Conservation (phyloP, 2,329 filamentous ascomycete species). For the Penicillium sp. region DNA sequence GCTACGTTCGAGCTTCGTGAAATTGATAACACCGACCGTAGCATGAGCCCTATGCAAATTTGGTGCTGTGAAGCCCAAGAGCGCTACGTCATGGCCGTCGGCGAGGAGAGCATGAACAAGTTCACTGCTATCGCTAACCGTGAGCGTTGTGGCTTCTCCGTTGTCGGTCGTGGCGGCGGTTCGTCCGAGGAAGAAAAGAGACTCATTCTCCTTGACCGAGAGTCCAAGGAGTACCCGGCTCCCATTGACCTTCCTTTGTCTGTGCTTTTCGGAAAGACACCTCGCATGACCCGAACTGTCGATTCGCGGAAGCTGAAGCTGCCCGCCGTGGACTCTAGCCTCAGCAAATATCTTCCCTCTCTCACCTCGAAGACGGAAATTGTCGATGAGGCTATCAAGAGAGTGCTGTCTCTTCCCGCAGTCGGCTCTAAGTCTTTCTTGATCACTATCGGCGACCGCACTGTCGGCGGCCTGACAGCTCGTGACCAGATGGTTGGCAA, state of each 20-base stretch:
- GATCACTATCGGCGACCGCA: conserved; percentile 93
- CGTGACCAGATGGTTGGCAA: conserved; percentile 95
- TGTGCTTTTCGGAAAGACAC: conserved; percentile 81
- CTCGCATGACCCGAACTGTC: conserved; percentile 75
- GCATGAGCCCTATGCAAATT: conserved; percentile 94
- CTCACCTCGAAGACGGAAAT: conserved; percentile 50
- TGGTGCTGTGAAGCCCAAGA: conserved; percentile 99
- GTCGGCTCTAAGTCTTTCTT: conserved; percentile 98
- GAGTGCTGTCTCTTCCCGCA: conserved; percentile 79
- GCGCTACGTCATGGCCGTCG: conserved; percentile 88
- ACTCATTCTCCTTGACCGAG: conserved; percentile 77
- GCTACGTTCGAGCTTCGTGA: conserved; percentile 93
- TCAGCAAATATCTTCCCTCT: conserved; percentile 66
- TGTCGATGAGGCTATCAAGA: conserved; percentile 69
- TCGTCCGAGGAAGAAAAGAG: conserved; percentile 66
- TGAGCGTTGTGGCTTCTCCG: conserved; percentile 88
- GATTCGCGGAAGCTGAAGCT: conserved; percentile 67
- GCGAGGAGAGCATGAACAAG: conserved; percentile 72
- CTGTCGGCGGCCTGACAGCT: conserved; percentile 82
- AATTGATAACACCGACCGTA: conserved; percentile 82
- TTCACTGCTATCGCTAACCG: conserved; percentile 70
- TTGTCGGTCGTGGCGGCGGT: conserved; percentile 75
- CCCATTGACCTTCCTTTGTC: conserved; percentile 90
- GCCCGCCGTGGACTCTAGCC: conserved; percentile 70
- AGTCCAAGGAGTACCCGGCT: conserved; percentile 69